These are phyloP conservation scores for Suillus decipiens DNA, from an alignment of 768 basidiomycete genomes.

Conservation along the genomic window DNA sequence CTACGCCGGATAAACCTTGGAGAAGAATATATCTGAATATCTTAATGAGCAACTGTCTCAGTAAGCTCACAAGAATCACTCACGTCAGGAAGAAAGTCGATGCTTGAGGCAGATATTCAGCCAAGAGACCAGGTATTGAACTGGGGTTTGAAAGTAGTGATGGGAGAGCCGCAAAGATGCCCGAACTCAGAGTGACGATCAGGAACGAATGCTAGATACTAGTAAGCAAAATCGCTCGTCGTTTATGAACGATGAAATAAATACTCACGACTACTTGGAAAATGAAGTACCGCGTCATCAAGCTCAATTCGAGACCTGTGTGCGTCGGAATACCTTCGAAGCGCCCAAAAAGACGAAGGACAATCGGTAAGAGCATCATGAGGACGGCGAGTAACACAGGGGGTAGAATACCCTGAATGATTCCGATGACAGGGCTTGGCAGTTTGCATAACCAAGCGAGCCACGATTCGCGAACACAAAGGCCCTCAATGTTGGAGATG, in stretches of 20 bases:
- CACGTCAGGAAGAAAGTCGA: conserved; percentile 92
- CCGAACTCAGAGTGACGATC: conserved; percentile 82
- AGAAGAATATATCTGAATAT: conserved; percentile 66
- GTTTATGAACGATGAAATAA: background rate
- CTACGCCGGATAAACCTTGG: conserved; percentile 79
- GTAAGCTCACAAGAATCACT: conserved; percentile 21
- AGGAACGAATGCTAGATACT: conserved; percentile 83
- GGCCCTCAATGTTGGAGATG: conserved; percentile 75
- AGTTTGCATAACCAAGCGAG: conserved; percentile 83
- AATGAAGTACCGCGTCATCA: conserved; percentile 92
- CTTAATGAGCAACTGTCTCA: conserved; percentile 7
- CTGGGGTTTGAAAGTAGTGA: conserved; percentile 66
- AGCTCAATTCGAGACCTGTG: conserved; percentile 80
- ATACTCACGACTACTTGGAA: conserved; percentile 86
- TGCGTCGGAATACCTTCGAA: conserved; percentile 91
- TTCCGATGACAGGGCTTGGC: conserved; percentile 67
- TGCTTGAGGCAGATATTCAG: conserved; percentile 75
- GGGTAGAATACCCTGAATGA: conserved; percentile 88
- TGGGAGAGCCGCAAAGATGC: conserved; percentile 73
- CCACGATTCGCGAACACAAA: conserved; percentile 68
- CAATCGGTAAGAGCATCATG: conserved; percentile 86
- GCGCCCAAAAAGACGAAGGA: conserved; percentile 75
- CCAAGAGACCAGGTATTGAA: conserved; percentile 69
- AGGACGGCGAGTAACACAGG: conserved; percentile 86
- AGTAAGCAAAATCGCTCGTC: background rate